phyloP scores from a whole-genome alignment of 495 filamentous ascomycete genomes.

The Neurospora sp. region DNA sequence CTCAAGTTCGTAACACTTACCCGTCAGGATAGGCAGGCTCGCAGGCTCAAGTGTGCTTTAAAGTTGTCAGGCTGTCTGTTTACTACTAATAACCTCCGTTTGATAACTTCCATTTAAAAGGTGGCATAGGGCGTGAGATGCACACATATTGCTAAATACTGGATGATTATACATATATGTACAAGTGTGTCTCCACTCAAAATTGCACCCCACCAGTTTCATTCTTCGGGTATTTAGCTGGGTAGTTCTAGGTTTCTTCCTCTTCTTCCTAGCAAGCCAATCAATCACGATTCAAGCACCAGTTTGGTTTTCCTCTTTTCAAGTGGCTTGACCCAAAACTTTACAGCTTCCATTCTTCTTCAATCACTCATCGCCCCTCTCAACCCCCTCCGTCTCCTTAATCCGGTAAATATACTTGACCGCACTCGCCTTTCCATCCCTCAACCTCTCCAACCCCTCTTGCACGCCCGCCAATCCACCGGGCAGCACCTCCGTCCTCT shows the following conservation, averaged over 20 bases:
- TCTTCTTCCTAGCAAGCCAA: too few species aligned
- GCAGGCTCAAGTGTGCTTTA: too few species aligned
- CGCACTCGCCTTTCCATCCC: conserved; percentile 53
- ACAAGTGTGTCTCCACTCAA: too few species aligned
- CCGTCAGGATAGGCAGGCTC: too few species aligned
- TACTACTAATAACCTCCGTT: too few species aligned
- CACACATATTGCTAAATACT: neutral
- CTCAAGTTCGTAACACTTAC: too few species aligned
- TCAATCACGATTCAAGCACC: too few species aligned
- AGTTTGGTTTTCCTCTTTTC: too few species aligned
- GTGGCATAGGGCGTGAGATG: neutral
- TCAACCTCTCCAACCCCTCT: conserved; percentile 44
- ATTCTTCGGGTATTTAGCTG: too few species aligned
- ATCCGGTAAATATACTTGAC: conserved; percentile 63
- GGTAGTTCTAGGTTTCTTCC: too few species aligned
- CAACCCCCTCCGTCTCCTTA: conserved; percentile 44
- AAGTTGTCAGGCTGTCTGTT: too few species aligned
- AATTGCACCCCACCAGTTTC: too few species aligned
- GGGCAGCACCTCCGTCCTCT: conserved; percentile 50
- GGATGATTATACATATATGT: neutral
- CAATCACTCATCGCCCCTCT: neutral
- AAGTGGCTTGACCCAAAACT: neutral
- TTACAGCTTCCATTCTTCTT: neutral
- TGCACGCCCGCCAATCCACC: conserved; percentile 51
- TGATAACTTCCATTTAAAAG: neutral